These are phyloP conservation scores for Physcomitrellopsis africana DNA, from an alignment of 225 moss, liverwort and hornwort genomes.

Conservation along the genomic window DNA sequence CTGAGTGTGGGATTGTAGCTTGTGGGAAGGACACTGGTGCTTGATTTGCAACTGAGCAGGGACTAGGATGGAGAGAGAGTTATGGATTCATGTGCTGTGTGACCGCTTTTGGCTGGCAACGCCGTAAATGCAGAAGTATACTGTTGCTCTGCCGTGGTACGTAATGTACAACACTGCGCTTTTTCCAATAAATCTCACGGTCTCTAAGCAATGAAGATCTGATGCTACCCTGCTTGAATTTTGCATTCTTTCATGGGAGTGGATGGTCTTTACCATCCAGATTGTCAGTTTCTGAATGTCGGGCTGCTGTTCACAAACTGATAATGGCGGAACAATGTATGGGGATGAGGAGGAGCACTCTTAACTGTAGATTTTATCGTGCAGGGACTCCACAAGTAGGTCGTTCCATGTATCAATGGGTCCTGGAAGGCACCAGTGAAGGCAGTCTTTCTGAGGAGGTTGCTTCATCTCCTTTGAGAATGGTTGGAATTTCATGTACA, in stretches of 20 bases:
- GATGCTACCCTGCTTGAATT: slow-evolving; percentile 8
- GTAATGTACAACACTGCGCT: slow-evolving; percentile 1
- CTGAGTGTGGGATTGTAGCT: too few relatives aligned
- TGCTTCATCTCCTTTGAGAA: slow-evolving; percentile 49
- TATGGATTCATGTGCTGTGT: too few relatives aligned
- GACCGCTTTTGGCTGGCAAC: slow-evolving; percentile 2
- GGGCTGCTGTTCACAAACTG: slow-evolving; percentile 1
- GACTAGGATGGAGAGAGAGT: too few relatives aligned
- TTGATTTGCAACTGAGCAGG: too few relatives aligned
- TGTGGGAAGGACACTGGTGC: too few relatives aligned
- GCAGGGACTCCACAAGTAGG: slow-evolving; percentile 50
- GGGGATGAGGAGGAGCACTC: neutral
- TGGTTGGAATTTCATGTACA: slow-evolving; percentile 59
- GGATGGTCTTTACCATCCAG: slow-evolving; percentile 33
- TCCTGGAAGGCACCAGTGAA: slow-evolving; percentile 98
- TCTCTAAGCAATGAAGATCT: slow-evolving; percentile 3
- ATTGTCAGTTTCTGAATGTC: slow-evolving; percentile 26
- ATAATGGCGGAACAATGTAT: too few relatives aligned
- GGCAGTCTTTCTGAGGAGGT: slow-evolving; percentile 60
- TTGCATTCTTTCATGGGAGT: slow-evolving; percentile 17
- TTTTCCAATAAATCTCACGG: neutral
- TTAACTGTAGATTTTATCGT: slow-evolving; percentile 16
- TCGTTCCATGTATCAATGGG: slow-evolving; percentile 95
- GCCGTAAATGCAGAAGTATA: slow-evolving; percentile 9
- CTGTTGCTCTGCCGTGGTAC: slow-evolving; percentile 22